Percentiles rank a stretch among this genome's conserved stretches.
Conservation (phyloP, 805 yeast species). For the Jamesozyma jinghongensis region DNA sequence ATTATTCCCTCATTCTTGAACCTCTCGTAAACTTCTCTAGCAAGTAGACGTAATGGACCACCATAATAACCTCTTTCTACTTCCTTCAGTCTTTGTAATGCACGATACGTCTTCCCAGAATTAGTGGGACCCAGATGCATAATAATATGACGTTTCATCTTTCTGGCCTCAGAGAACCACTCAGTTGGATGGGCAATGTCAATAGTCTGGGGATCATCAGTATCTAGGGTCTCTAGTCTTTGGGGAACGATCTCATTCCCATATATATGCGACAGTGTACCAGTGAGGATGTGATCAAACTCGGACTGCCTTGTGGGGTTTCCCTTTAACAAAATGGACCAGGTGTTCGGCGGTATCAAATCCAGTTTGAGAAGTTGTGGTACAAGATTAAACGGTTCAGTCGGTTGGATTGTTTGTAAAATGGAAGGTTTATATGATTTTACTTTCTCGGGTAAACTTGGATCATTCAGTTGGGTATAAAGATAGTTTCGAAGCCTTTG, state of each 20-base stretch:
- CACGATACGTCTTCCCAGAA: constrained; percentile 86
- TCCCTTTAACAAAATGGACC: neutral
- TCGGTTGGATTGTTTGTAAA: constrained; percentile 12
- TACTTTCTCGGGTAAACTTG: constrained; percentile 1
- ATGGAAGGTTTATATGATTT: constrained; percentile 6
- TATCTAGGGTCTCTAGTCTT: neutral
- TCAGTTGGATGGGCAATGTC: constrained; percentile 54
- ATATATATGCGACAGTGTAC: constrained; percentile 14
- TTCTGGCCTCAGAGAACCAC: constrained; percentile 82
- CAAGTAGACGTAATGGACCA: constrained; percentile 85
- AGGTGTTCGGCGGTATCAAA: neutral
- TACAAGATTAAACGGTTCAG: constrained; percentile 10
- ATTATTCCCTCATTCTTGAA: constrained; percentile 52
- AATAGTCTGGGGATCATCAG: constrained; percentile 15
- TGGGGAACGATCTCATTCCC: constrained; percentile 20
- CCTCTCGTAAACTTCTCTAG: constrained; percentile 83
- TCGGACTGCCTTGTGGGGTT: constrained; percentile 6
- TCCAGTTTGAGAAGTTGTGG: constrained; percentile 9
- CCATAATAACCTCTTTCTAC: constrained; percentile 81
- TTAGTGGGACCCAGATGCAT: constrained; percentile 98
- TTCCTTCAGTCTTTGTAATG: constrained; percentile 55
- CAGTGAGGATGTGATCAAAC: constrained; percentile 11
- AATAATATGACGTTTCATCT: constrained; percentile 65
- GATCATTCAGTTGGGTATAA: constrained; percentile 11
- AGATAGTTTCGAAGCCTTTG: constrained; percentile 8